Conservation (phyloP, 345 rosid species). For the Melastoma malabathricum region DNA sequence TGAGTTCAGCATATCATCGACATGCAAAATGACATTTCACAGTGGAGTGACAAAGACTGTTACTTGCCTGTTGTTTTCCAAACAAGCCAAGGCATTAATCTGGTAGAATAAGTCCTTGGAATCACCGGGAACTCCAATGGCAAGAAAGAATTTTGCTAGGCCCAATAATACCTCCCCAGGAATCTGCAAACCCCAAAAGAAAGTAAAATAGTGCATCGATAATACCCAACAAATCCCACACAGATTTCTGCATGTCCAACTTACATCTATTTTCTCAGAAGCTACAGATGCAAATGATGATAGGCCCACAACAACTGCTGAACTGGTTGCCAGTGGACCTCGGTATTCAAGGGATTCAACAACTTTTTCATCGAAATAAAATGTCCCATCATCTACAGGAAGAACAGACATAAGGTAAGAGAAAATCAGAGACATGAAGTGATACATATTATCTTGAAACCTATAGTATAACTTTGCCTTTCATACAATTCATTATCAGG, state of each 20-base stretch:
- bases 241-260: constrained; percentile 11
- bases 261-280: constrained; percentile 43
- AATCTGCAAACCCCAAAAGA: constrained; percentile 41
- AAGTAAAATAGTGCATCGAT: constrained; percentile 7
- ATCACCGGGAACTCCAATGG: constrained; percentile 84
- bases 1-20: background rate
- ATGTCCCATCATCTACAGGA: constrained; percentile 65
- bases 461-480: too few species aligned
- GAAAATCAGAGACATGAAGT: background rate
- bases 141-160: constrained; percentile 76
- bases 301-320: constrained; percentile 78
- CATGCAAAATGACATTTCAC: background rate
- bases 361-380: constrained; percentile 67
- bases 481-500: background rate
- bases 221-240: constrained; percentile 2
- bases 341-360: constrained; percentile 29
- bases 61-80: constrained; percentile 70
- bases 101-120: constrained; percentile 74
- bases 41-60: constrained; percentile 1
- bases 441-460: background rate
- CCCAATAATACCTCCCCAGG: constrained; percentile 68
- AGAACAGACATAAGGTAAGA: constrained; percentile 8
- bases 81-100: constrained; percentile 64
- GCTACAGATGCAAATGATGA: constrained; percentile 52
- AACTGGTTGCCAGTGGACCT: constrained; percentile 67